Percentiles rank a stretch among this genome's conserved stretches.
phyloP scores from a whole-genome alignment of 148 eudicot genomes.

The Chenopodium berlandieri region DNA sequence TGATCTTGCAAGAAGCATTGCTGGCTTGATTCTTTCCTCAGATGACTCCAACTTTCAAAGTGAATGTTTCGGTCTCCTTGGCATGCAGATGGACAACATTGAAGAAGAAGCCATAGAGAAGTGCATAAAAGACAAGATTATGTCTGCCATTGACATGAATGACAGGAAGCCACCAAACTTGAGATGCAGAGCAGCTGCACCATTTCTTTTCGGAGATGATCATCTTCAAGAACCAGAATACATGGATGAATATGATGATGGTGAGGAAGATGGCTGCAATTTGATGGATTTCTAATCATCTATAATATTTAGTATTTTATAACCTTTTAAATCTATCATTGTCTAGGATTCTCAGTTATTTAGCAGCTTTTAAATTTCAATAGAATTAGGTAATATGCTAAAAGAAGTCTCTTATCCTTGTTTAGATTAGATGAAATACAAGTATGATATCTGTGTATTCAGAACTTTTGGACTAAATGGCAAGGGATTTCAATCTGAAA shows the following conservation, averaged over 20 bases:
- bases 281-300: constrained; percentile 38
- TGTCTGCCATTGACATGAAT: constrained; percentile 53
- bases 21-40: constrained; percentile 72
- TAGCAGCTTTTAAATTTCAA: not conserved
- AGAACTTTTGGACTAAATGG: too few relatives aligned
- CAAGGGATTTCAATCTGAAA: too few relatives aligned
- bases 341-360: not conserved
- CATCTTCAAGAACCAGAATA: constrained; percentile 35
- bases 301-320: not conserved
- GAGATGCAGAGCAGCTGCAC: constrained; percentile 43
- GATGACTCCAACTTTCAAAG: constrained; percentile 59
- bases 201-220: constrained; percentile 55
- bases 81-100: constrained; percentile 40
- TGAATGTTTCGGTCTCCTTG: constrained; percentile 74
- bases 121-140: constrained; percentile 59
- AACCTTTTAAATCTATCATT: not conserved
- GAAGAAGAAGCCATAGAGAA: constrained; percentile 45
- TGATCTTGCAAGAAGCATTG: constrained; percentile 83
- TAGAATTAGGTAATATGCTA: not conserved
- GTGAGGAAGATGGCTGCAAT: constrained; percentile 41
- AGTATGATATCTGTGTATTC: not conserved
- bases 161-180: constrained; percentile 43
- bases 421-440: not conserved
- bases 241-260: constrained; percentile 50
- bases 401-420: not conserved